Percentiles rank a stretch among this genome's conserved stretches.
These are phyloP conservation scores for Cutaneotrichosporon sp. DNA, from an alignment of 1,284 basidiomycete genomes.

Conservation along the genomic window DNA sequence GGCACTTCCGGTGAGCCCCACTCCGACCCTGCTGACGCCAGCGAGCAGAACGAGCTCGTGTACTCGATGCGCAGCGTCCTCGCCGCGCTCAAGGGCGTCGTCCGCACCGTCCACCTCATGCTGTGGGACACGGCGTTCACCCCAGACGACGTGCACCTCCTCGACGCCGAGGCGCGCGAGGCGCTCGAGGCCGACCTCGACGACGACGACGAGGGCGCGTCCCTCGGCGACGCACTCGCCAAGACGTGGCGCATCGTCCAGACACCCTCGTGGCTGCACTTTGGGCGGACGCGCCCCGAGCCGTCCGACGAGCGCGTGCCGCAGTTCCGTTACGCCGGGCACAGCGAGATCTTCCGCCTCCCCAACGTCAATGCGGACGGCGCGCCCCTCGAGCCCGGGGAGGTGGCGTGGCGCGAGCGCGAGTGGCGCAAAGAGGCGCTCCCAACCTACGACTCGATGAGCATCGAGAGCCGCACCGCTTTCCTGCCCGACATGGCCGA, in stretches of 20 bases:
- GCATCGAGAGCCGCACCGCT: slow-evolving; percentile 47
- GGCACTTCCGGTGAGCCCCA: slow-evolving; percentile 46
- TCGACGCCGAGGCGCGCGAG: too few species aligned
- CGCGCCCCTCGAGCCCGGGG: slow-evolving; percentile 7
- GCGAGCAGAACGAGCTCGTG: slow-evolving; percentile 21
- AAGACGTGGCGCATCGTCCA: slow-evolving; percentile 42
- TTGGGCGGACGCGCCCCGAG: slow-evolving; percentile 22
- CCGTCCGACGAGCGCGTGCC: slow-evolving; percentile 14
- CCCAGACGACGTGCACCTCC: slow-evolving; percentile 5
- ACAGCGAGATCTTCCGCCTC: slow-evolving; percentile 49
- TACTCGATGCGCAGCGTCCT: slow-evolving; percentile 51
- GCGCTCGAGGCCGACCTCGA: slow-evolving; percentile 22
- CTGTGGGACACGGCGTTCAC: slow-evolving; percentile 42
- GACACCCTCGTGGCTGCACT: slow-evolving; percentile 48
- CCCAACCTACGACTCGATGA: slow-evolving; percentile 51
- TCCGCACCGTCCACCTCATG: slow-evolving; percentile 46
- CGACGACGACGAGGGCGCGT: neutral
- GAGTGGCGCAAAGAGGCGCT: slow-evolving; percentile 42
- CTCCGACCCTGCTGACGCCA: too few species aligned
- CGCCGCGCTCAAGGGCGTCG: slow-evolving; percentile 36
- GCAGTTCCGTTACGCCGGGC: slow-evolving; percentile 38
- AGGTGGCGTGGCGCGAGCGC: slow-evolving; percentile 31
- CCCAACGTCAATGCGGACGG: slow-evolving; percentile 30
- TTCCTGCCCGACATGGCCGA: slow-evolving; percentile 48
- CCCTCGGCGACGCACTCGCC: neutral